Conservation (phyloP, 441 rosid species). For the Viola pubescens region DNA sequence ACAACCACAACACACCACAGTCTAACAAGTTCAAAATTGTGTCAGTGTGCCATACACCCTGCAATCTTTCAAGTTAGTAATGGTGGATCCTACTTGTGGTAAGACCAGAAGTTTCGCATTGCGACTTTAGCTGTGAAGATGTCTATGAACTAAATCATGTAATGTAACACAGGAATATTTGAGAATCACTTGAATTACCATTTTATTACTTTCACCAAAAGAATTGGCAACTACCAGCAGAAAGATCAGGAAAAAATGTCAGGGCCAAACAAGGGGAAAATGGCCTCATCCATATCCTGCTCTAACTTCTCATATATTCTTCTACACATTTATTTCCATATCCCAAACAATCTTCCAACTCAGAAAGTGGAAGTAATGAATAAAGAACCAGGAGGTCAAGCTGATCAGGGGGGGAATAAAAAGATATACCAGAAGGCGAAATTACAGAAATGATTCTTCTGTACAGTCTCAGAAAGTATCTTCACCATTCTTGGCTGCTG, state of each 20-base stretch:
- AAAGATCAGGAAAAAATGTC: slow-evolving; percentile 1
- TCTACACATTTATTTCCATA: too few relatives aligned
- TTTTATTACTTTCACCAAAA: slow-evolving; percentile 16
- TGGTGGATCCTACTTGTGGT: neutral
- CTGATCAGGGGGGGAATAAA: slow-evolving; percentile 5
- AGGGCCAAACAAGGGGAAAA: slow-evolving; percentile 10
- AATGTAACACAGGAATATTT: neutral
- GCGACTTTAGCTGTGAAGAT: neutral
- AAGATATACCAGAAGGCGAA: neutral
- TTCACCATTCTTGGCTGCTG: slow-evolving; percentile 41
- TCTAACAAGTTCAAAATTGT: too few relatives aligned
- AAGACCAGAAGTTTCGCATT: neutral
- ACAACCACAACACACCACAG: too few relatives aligned
- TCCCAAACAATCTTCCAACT: slow-evolving; percentile 7
- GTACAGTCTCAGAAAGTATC: slow-evolving; percentile 4
- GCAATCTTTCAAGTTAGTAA: neutral
- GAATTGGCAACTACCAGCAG: slow-evolving; percentile 10
- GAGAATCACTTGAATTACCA: slow-evolving; percentile 11
- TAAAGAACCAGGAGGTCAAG: neutral
- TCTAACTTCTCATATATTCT: neutral
- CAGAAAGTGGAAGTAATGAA: neutral
- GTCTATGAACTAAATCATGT: neutral
- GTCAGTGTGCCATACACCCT: neutral
- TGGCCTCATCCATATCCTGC: slow-evolving; percentile 19
- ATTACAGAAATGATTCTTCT: neutral